These are phyloP conservation scores for Monilinia fructigena DNA, from an alignment of 2,329 filamentous ascomycete species.

Conservation along the genomic window DNA sequence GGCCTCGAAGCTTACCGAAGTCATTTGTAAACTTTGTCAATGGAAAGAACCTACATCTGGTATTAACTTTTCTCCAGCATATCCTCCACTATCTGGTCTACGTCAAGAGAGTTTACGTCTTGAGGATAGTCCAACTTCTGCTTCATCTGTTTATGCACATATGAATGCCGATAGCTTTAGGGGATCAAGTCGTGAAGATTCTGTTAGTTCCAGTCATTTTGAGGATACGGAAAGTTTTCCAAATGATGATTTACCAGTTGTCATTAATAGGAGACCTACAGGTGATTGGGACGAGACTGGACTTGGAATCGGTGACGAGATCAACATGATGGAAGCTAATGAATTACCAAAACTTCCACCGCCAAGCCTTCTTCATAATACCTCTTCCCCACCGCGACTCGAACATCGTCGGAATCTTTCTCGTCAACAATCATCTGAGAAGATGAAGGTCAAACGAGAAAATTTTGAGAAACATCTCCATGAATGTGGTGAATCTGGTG, in stretches of 20 bases:
- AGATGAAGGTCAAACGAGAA: conserved; percentile 71
- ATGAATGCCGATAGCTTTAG: conserved; percentile 76
- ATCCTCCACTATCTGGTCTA: conserved; percentile 62
- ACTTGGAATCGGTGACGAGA: conserved; percentile 70
- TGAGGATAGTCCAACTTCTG: conserved; percentile 73
- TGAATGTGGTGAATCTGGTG: conserved; percentile 82
- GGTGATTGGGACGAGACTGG: conserved; percentile 80
- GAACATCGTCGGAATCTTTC: conserved; percentile 45
- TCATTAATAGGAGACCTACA: conserved; percentile 69
- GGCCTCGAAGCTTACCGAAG: conserved; percentile 83
- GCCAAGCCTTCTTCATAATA: conserved; percentile 56
- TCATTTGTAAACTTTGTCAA: conserved; percentile 82
- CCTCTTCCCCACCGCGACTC: conserved; percentile 64
- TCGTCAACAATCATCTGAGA: conserved; percentile 68
- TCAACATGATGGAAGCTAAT: conserved; percentile 40
- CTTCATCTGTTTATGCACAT: conserved; percentile 69
- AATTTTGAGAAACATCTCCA: conserved; percentile 69
- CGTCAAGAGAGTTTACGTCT: conserved; percentile 61
- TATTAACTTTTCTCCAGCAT: conserved; percentile 49
- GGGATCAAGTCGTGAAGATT: conserved; percentile 81
- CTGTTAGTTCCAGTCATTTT: conserved; percentile 82
- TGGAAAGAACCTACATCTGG: conserved; percentile 76
- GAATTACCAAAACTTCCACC: conserved; percentile 46
- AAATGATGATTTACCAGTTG: conserved; percentile 74
- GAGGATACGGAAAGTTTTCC: conserved; percentile 79